Conservation (phyloP, 306 rosid genomes). For the Rosa chinensis region DNA sequence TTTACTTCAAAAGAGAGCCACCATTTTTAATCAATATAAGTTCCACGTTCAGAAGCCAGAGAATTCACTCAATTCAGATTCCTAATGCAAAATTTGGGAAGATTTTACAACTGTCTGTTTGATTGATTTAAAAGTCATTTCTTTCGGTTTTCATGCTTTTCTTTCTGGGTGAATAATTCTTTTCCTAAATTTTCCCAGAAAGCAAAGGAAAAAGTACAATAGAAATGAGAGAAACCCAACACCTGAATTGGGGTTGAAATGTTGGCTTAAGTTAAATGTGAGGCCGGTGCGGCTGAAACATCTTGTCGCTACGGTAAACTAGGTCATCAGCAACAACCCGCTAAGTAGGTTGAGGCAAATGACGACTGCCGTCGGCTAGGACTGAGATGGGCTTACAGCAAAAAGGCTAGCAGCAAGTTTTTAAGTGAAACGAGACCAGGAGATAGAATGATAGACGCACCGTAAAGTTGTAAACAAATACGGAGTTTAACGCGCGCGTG, state of each 20-base stretch:
- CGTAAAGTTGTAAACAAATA: too few species aligned
- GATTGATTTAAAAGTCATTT: neutral
- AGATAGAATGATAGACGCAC: too few species aligned
- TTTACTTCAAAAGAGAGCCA: neutral
- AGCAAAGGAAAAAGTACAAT: neutral
- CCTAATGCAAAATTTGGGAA: neutral
- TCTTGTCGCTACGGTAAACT: conserved; percentile 13
- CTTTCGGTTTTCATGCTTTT: neutral
- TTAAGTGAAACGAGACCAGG: too few species aligned
- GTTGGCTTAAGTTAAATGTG: conserved; percentile 41
- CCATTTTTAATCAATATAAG: neutral
- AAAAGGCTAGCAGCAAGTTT: too few species aligned
- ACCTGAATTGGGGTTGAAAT: conserved; percentile 66
- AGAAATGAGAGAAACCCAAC: neutral
- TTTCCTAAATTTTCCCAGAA: conserved; percentile 12
- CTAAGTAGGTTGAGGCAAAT: conserved; percentile 51
- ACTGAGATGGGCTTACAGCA: neutral
- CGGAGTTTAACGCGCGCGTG: too few species aligned
- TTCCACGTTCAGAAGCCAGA: neutral
- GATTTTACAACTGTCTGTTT: neutral
- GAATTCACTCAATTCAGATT: neutral
- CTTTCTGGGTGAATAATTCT: neutral
- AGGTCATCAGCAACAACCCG: conserved; percentile 48
- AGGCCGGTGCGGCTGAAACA: conserved; percentile 43
- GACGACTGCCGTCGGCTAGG: conserved; percentile 35